Evolutionary conservation across 345 rosid species (phyloP).

Genomic region (Lepidium didymum): DNA sequence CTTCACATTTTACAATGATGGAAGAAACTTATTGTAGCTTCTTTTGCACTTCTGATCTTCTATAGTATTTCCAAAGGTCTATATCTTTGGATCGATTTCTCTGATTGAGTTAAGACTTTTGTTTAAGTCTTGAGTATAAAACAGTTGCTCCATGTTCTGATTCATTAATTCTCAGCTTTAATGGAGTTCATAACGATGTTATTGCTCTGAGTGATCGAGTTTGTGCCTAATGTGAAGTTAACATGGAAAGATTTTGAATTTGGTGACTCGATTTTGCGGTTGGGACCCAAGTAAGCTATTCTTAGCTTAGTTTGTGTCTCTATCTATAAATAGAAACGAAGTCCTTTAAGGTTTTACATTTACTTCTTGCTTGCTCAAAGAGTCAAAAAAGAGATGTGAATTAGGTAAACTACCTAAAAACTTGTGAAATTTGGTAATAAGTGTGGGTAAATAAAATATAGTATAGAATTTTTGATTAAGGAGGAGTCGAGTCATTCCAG

Average conservation of each 20-base stretch:
- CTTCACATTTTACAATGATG: constrained; percentile 12
- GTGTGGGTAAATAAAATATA: background rate
- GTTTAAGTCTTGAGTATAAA: background rate
- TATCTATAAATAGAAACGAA: background rate
- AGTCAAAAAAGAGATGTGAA: constrained; percentile 2
- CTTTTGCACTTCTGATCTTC: background rate
- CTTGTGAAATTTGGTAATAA: background rate
- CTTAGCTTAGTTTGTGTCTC: background rate
- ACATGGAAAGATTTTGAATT: too few species aligned
- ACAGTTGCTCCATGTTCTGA: background rate
- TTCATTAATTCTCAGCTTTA: background rate
- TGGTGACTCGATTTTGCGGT: background rate
- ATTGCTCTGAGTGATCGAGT: background rate
- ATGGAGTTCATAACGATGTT: background rate
- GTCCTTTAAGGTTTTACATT: background rate
- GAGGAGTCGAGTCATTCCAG: too few species aligned
- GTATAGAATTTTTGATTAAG: too few species aligned
- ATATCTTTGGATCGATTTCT: background rate
- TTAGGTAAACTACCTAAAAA: background rate
- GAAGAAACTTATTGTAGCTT: background rate
- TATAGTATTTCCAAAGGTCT: background rate
- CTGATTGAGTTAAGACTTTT: background rate
- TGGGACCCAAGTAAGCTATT: background rate
- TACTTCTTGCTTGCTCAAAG: background rate
- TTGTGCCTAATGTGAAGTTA: too few species aligned